A percentile compares a stretch with the other conserved stretches of the same genome.
These are phyloP conservation scores for Epichloe brachyelytri DNA, from an alignment of 2,329 filamentous ascomycete genomes.

Conservation along the genomic window DNA sequence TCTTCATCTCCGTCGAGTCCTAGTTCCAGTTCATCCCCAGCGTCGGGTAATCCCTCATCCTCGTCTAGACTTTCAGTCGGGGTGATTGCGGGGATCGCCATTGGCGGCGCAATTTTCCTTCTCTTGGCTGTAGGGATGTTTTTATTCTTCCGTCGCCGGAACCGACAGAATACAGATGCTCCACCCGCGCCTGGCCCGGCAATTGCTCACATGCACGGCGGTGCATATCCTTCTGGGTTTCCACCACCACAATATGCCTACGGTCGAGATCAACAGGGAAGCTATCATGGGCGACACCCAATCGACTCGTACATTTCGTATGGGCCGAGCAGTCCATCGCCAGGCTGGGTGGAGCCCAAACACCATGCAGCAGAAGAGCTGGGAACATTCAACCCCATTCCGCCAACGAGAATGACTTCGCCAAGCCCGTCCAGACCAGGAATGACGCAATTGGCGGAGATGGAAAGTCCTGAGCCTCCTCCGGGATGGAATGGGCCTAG, in stretches of 20 bases:
- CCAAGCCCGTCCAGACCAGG: not conserved
- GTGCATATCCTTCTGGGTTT: not conserved
- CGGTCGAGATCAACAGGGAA: constrained; percentile 3
- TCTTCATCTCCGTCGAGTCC: not conserved
- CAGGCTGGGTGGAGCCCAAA: constrained; percentile 2
- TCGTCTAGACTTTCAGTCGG: constrained; percentile 5
- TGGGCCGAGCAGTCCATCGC: not conserved
- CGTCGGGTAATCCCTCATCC: not conserved
- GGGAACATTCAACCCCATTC: not conserved
- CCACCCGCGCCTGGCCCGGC: not conserved
- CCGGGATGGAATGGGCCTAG: not conserved
- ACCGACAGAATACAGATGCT: not conserved
- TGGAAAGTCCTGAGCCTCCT: constrained; percentile 7
- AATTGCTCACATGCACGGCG: not conserved
- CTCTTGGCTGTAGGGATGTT: constrained; percentile 9
- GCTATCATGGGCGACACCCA: constrained; percentile 1
- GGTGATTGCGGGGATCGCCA: constrained; percentile 15
- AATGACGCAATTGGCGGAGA: constrained; percentile 7
- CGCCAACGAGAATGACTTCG: not conserved
- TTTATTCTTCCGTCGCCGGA: constrained; percentile 9
- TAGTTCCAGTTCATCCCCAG: not conserved
- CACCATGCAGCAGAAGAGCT: constrained; percentile 5
- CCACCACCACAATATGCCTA: constrained; percentile 5
- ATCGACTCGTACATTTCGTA: constrained; percentile 7
- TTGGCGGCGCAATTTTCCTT: constrained; percentile 12